Evolutionary conservation across 2,329 filamentous ascomycete genomes (phyloP), one percentile per base, ranked within the genome.

Genomic region (Arthroderma sp.): DNA sequence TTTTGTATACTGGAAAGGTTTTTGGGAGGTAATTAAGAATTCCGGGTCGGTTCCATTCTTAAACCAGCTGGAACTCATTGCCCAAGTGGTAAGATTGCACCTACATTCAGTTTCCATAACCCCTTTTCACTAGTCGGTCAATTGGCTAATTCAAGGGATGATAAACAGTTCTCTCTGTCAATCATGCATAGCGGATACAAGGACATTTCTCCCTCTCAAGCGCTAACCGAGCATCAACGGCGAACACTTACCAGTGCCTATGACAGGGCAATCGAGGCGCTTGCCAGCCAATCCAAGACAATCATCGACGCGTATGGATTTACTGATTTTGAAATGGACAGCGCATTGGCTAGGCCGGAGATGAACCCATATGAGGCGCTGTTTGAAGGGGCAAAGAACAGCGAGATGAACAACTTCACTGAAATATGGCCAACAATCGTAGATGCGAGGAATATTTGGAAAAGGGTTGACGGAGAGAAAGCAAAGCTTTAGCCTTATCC

Each of bases 321-420:
- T 22, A 55, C 54, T 8, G 54, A 56, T 15, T 54, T 50, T 46
- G 53, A 56, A 42, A 49, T 56, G 38, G 51, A 56, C 40, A 55
- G 53, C 36, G 53, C 52, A 4, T 40, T 56, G 9, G 53, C 54
- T 11, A 50, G 51, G 33, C 42, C 46, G 9, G 45, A 56, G 32
- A 46, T 54, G 47, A 44, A 45, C 11, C 54, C 54, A 6, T 56
- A 56, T 39, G 52, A 56, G 31, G 54, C 54, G 6, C 37, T 56
- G 22, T 48, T 52, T 30, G 43, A 54, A 10, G 53, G 50, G 10
- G 54, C 53, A 6, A 48, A 50, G 45, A 48, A 49, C 29, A 54
- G 54, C 39, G 54, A 57, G 43, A 54, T 56, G 53, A 52, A 55
- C 41, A 47, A 54, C 28, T 46, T 53, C 41, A 36, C 45, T 15